These are phyloP conservation scores for Crucibulum laeve DNA, from an alignment of 768 basidiomycete species.

Conservation along the genomic window DNA sequence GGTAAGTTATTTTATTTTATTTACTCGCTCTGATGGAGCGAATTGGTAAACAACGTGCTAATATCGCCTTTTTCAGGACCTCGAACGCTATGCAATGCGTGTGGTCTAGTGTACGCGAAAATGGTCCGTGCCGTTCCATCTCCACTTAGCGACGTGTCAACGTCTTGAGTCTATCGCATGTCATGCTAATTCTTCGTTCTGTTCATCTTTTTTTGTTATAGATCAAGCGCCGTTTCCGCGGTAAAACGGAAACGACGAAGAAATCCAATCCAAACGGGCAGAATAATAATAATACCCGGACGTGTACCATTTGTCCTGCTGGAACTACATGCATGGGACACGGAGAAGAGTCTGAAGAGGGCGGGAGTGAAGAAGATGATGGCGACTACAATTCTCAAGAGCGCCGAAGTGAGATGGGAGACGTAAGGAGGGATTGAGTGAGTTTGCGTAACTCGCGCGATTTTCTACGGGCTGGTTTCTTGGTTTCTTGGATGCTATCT, in stretches of 20 bases:
- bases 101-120: slow-evolving; percentile 84
- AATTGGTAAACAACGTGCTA: not conserved
- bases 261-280: slow-evolving; percentile 5
- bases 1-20: slow-evolving; percentile 36
- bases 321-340: no score
- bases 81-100: slow-evolving; percentile 81
- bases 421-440: slow-evolving; percentile 4
- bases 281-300: not conserved
- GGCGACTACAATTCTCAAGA: slow-evolving; percentile 22
- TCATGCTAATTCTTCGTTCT: not conserved
- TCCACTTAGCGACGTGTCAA: slow-evolving; percentile 2
- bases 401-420: slow-evolving; percentile 14
- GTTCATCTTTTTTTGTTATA: slow-evolving; percentile 1
- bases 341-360: slow-evolving; percentile 16
- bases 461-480: not conserved
- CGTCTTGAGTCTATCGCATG: not conserved
- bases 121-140: slow-evolving; percentile 45
- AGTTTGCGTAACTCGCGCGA: not conserved
- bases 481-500: not conserved
- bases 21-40: not conserved
- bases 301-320: no score
- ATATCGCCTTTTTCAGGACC: slow-evolving; percentile 44
- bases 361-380: slow-evolving; percentile 21
- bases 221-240: slow-evolving; percentile 14
- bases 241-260: slow-evolving; percentile 3